Evolutionary conservation across 495 filamentous ascomycete species (phyloP).

Genomic region (Trichoderma virens): DNA sequence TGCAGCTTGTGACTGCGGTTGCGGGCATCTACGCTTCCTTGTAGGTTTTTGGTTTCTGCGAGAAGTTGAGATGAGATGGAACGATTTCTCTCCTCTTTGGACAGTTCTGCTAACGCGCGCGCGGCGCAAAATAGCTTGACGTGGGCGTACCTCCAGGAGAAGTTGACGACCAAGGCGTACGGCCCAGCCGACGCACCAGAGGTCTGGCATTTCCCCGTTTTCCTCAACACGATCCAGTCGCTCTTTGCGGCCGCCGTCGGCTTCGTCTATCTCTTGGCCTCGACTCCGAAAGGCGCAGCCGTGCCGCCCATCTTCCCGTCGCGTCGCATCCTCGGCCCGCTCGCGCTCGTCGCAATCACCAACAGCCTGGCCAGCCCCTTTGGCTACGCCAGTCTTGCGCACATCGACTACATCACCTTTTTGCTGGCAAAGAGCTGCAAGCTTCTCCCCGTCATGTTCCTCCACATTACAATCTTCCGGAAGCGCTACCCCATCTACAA

Average conservation of each 20-base stretch:
- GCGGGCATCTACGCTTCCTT: slow-evolving; percentile 93
- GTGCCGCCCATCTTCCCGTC: slow-evolving; percentile 69
- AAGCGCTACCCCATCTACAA: slow-evolving; percentile 91
- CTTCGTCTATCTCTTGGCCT: slow-evolving; percentile 67
- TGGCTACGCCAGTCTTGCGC: slow-evolving; percentile 83
- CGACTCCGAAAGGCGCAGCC: slow-evolving; percentile 43
- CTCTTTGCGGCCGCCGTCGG: slow-evolving; percentile 77
- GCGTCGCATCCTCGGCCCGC: slow-evolving; percentile 60
- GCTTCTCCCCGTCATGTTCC: slow-evolving; percentile 91
- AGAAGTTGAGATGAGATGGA: neutral
- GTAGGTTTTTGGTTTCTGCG: slow-evolving; percentile 42
- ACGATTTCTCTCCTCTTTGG: neutral
- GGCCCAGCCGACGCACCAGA: slow-evolving; percentile 50
- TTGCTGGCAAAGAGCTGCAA: slow-evolving; percentile 98
- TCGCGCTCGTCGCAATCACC: slow-evolving; percentile 78
- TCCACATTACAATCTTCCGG: slow-evolving; percentile 88
- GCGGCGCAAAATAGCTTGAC: slow-evolving; percentile 55
- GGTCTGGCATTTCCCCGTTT: slow-evolving; percentile 84
- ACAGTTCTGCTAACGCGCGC: slow-evolving; percentile 11
- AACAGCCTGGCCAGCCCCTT: slow-evolving; percentile 87
- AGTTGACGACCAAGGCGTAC: slow-evolving; percentile 92
- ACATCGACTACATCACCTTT: slow-evolving; percentile 98
- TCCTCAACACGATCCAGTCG: slow-evolving; percentile 94
- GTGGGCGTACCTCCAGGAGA: slow-evolving; percentile 95
- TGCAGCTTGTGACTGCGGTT: slow-evolving; percentile 78